These are phyloP conservation scores for Umbelopsis sp. DNA, from an alignment of 371 early-diverging fungal genomes.

Conservation along the genomic window DNA sequence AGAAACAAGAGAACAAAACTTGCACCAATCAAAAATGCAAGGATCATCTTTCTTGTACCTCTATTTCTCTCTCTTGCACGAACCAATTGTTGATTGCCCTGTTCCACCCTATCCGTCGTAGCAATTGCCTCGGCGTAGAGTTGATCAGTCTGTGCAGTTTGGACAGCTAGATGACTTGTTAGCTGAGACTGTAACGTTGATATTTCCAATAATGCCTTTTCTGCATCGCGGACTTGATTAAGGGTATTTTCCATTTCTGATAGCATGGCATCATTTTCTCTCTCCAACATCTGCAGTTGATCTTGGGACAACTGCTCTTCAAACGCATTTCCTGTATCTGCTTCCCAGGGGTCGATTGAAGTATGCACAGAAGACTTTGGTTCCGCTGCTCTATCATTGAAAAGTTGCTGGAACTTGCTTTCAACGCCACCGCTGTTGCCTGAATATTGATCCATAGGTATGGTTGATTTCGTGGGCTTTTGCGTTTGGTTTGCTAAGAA, in stretches of 20 bases:
- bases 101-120: conserved; percentile 57
- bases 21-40: conserved; percentile 62
- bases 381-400: neutral
- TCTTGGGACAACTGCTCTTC: conserved; percentile 57
- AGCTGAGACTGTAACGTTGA: conserved; percentile 67
- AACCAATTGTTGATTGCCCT: conserved; percentile 62
- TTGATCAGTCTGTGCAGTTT: conserved; percentile 69
- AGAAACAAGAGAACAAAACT: conserved; percentile 70
- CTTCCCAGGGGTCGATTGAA: neutral
- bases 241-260: conserved; percentile 64
- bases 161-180: conserved; percentile 65
- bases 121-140: conserved; percentile 70
- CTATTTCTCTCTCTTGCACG: conserved; percentile 60
- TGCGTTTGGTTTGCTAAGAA: conserved; percentile 8
- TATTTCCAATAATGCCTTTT: conserved; percentile 70
- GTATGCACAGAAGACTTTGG: neutral
- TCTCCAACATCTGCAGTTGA: conserved; percentile 61
- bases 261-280: conserved; percentile 64
- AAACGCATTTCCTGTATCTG: conserved; percentile 31
- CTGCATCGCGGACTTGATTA: conserved; percentile 65
- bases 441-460: neutral
- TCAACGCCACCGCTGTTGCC: conserved; percentile 1
- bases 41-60: conserved; percentile 65
- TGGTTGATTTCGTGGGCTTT: conserved; percentile 15
- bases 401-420: conserved; percentile 12